Evolutionary conservation across 257 asterid species (phyloP), one percentile per base, ranked within the genome.

Genomic region (Capsicum baccatum): DNA sequence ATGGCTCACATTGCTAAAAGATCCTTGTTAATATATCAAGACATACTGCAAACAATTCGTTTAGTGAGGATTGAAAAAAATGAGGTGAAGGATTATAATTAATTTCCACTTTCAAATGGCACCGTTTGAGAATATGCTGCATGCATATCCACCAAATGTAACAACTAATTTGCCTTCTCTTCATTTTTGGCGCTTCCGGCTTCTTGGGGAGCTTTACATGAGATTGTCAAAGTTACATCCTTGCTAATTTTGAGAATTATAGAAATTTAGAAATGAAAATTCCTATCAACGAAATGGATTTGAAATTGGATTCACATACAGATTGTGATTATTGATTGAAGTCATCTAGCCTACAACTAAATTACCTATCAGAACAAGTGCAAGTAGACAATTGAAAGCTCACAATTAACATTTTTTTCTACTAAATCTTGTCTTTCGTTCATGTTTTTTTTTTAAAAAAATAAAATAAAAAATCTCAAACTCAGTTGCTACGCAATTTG

Each of bases 1-100:
- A 21, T 44, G 92, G 42, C 42, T 37, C 42, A 37, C 42, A 88
- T 73, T 79, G 50, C 42, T 84, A 33, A 12, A 7, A 78, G 64
- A 78, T 33, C 50, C 50, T 54, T 78, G 64, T 78, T 78, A 54
- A 78, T 78, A 14, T 54, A 54, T 78, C 82, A 9, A 8, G 44
- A 78, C 48, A 52, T 8, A 78, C 15, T 71, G 39, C 17, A 4
- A 26, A 15, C 62, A 54, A 0, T 33, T 33, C 14, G n/a, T 15
- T 15, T 14, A 50, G 5, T 15, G 64, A 33, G 64, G 50, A 54
- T 14, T 52, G 59, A 21, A 13, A 76, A 74, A 26, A 74, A 74
- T 48, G 47, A 50, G 42, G 81, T 74, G 3, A 74, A 74, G 44
- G 59, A 19, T 54, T 76, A 64, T 76, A 52, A 26, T 1, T 76